Base-by-base conservation (phyloP, 1,284 basidiomycete species). In the Apiotrichum montevideense region DNA sequence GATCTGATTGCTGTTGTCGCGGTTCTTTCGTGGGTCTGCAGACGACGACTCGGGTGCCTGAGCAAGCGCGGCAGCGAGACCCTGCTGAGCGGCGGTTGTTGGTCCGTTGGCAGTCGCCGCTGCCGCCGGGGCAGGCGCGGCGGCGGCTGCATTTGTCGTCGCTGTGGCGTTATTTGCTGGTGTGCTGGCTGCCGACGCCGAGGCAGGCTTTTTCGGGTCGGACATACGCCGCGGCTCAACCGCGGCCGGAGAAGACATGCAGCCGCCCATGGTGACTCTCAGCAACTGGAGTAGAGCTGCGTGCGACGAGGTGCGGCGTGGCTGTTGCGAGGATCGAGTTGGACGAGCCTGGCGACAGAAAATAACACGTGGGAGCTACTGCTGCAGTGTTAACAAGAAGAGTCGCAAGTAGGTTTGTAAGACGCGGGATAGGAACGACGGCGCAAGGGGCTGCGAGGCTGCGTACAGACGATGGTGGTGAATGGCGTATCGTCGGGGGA, bases 1-100 rank as follows among this genome's bases (percentile, higher is more conserved):
- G 55, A 82, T 82, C 52, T 73, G 72, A 58, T 79, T 76, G 53
- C 85, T 88, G 69, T 82, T 81, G 62, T 85, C 82, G 71, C 82
- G 85, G 63, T 81, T 84, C 51, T 66, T 66, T 40, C 46, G 48
- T 64, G 32, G 60, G 32, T 52, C 42, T 7, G 62, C 32, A n/a
- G 46, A 4, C 46, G 40, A 5, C 35, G 49, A n/a, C 35, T 39
- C 33, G 42, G 54, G 14, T 63, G 65, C 68, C 14, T 63, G 65
- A 5, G 69, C 68, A 39, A 72, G 58, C 10, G 72, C 71, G 6
- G 68, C 70, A 6, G 63, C 66, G 37, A 74, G 39, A 2, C 67
- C 72, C 52, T 71, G 67, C 37, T 62, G 61, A n/a, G 61, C 58
- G 3, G 49, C 37, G 2, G 49, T 35, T 37, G 57, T 15, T 29